Evolutionary conservation across 495 filamentous ascomycete genomes (phyloP), one percentile per base, ranked within the genome.

Genomic region (Eremomyces bilateralis): DNA sequence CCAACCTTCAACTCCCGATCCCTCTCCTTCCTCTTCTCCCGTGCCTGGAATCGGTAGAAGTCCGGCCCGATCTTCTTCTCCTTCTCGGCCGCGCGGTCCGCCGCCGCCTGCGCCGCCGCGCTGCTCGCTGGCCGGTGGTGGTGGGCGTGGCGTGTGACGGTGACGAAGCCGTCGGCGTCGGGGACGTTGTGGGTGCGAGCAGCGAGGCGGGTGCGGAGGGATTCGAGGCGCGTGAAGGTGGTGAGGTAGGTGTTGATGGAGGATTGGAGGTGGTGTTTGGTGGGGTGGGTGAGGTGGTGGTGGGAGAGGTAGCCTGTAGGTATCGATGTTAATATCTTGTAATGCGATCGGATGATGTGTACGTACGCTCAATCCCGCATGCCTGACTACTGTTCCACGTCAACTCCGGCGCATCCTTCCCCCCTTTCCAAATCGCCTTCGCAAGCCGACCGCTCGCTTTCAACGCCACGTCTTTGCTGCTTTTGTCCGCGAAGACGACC

Each of bases 151-250:
- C 76, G 64, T 3, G 73, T 78, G 20, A 97, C 90, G 20, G 81
- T 94, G 15, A 94, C 63, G 49, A 97, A 97, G 6, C 88, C 88
- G 54, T 97, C 90, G 48, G 80, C 82, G 50, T 97, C 88, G 6
- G 88, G 80, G 45, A 76, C 73, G 45, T 72, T 67, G 30, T 76
- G 65, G 39, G 69, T 56, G 37, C 63, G 61, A 41, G 73, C 68
- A 21, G 68, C 69, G 15, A 69, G 59, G 17, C 68, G 68, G 31
- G 62, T 62, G 15, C 71, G 68, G 30, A 73, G 69, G 32, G 70
- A 67, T 48, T 90, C 73, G 20, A 67, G 64, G 29, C 60, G 54
- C 34, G 65, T 60, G 49, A 79, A 94, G 5, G 64, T 56, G 10
- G 63, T 64, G 67, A 94, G 91, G 57, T 76, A 95, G 6, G 71